Evolutionary conservation across 768 basidiomycete genomes (phyloP).

Genomic region (Dacryopinax primogenitus): DNA sequence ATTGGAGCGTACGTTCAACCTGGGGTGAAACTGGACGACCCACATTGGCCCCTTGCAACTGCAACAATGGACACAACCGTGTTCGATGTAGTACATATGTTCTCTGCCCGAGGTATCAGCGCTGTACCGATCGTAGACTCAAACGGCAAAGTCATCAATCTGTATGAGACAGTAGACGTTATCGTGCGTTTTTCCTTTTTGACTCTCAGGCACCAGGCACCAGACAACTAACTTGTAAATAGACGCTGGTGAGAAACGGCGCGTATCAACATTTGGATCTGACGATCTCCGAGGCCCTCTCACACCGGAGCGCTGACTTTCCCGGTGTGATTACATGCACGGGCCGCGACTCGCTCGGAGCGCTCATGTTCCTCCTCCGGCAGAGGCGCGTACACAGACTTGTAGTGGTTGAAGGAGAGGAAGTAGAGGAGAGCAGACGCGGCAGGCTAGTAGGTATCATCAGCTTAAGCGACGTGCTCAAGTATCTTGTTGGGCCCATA

Average conservation of each 20-base stretch:
- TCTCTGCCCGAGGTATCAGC: constrained; percentile 86
- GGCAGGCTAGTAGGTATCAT: constrained; percentile 72
- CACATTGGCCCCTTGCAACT: constrained; percentile 82
- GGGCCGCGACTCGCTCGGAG: constrained; percentile 79
- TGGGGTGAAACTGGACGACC: constrained; percentile 34
- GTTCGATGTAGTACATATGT: constrained; percentile 98
- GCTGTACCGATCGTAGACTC: constrained; percentile 94
- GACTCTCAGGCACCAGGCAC: not conserved
- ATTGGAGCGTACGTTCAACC: constrained; percentile 81
- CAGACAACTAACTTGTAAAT: constrained; percentile 4
- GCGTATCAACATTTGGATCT: constrained; percentile 93
- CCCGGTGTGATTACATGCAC: constrained; percentile 95
- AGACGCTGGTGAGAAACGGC: constrained; percentile 90
- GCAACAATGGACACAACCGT: constrained; percentile 84
- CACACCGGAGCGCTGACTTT: constrained; percentile 86
- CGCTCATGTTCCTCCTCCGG: constrained; percentile 80
- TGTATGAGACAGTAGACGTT: constrained; percentile 98
- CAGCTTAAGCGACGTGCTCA: constrained; percentile 76
- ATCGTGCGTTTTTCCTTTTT: constrained; percentile 51
- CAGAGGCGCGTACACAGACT: constrained; percentile 87
- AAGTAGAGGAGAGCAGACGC: constrained; percentile 17
- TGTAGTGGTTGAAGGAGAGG: constrained; percentile 85
- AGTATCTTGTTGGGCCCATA: constrained; percentile 47
- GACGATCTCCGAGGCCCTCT: constrained; percentile 82
- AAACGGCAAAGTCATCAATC: constrained; percentile 81